Evolutionary conservation across 2,329 filamentous ascomycete species (phyloP).

Genomic region (Ophiostoma triangulosporum): DNA sequence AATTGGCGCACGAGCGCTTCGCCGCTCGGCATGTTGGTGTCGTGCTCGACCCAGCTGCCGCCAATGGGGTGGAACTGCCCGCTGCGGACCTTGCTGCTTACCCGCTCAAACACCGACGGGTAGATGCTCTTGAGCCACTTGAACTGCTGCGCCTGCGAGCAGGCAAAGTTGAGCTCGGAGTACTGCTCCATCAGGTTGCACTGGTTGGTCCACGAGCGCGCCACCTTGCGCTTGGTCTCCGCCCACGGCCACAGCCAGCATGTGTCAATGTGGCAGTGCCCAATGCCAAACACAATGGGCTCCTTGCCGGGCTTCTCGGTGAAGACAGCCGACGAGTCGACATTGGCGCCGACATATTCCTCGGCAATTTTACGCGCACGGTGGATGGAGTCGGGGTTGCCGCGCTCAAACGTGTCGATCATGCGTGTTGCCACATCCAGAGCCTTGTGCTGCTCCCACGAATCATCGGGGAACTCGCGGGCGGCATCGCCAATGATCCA

Average conservation of each 20-base stretch:
- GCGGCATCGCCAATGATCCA: slow-evolving; percentile 94
- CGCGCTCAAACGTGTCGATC: slow-evolving; percentile 78
- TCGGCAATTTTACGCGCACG: slow-evolving; percentile 71
- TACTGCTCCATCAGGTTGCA: slow-evolving; percentile 92
- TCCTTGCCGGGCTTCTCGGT: slow-evolving; percentile 55
- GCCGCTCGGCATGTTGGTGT: slow-evolving; percentile 92
- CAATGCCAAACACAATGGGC: slow-evolving; percentile 74
- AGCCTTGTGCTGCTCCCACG: slow-evolving; percentile 80
- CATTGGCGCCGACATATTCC: slow-evolving; percentile 65
- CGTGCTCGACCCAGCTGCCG: slow-evolving; percentile 97
- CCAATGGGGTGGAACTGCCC: slow-evolving; percentile 90
- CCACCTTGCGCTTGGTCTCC: slow-evolving; percentile 94
- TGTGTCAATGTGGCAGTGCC: slow-evolving; percentile 95
- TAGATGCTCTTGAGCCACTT: slow-evolving; percentile 93
- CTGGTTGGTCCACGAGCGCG: slow-evolving; percentile 91
- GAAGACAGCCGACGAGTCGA: slow-evolving; percentile 78
- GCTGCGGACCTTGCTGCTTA: slow-evolving; percentile 80
- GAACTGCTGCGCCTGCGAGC: slow-evolving; percentile 92
- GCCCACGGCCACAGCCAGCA: slow-evolving; percentile 99
- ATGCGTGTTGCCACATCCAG: slow-evolving; percentile 74
- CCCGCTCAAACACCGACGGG: slow-evolving; percentile 75
- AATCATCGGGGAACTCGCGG: slow-evolving; percentile 76
- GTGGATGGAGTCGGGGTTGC: slow-evolving; percentile 62
- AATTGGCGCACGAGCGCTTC: slow-evolving; percentile 93
- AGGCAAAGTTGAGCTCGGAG: slow-evolving; percentile 82